These are phyloP conservation scores for Delphinella strobiligena DNA, from an alignment of 2,329 filamentous ascomycete species.

Conservation along the genomic window DNA sequence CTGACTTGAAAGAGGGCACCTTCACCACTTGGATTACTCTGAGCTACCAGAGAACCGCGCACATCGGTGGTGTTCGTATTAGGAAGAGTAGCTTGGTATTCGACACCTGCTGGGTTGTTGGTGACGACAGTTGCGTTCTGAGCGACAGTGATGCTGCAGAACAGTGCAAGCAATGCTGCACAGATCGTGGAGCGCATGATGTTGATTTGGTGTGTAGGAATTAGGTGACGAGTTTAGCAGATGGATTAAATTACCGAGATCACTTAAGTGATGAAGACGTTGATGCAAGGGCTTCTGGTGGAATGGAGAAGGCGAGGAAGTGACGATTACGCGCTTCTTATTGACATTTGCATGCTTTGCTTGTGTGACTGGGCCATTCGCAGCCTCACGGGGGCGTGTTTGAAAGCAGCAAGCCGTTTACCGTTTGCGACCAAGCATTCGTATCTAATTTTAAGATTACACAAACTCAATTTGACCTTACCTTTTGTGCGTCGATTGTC, in stretches of 20 bases:
- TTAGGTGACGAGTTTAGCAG: too few relatives aligned
- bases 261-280: neutral
- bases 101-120: conserved; percentile 27
- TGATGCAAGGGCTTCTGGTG: neutral
- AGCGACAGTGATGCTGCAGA: neutral
- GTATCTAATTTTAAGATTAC: too few relatives aligned
- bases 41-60: conserved; percentile 23
- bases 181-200: conserved; percentile 4
- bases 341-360: too few relatives aligned
- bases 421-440: too few relatives aligned
- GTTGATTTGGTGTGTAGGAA: conserved; percentile 1
- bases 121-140: conserved; percentile 21
- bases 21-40: conserved; percentile 21
- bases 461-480: too few relatives aligned
- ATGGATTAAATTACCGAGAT: too few relatives aligned
- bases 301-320: too few relatives aligned
- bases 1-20: conserved; percentile 29
- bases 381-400: too few relatives aligned
- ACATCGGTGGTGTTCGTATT: conserved; percentile 17
- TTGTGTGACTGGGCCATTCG: too few relatives aligned
- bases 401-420: too few relatives aligned
- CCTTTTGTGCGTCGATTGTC: too few relatives aligned
- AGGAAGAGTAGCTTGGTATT: conserved; percentile 27
- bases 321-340: too few relatives aligned
- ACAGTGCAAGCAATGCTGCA: conserved; percentile 2